Conservation (phyloP, 176 grass and related monocot genomes). For the Oryza officinalis region DNA sequence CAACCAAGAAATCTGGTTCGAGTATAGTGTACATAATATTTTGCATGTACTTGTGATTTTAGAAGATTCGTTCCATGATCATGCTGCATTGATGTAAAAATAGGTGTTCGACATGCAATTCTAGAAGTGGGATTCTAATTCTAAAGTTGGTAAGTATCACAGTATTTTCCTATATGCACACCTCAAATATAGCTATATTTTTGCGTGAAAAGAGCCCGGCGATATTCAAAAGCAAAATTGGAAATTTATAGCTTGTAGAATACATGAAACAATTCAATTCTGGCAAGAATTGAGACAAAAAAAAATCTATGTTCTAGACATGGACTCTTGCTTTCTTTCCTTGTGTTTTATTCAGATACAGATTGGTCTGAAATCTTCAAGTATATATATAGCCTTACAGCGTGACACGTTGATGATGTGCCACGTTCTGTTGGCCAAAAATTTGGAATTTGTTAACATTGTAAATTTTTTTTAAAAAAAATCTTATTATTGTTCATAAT, state of each 20-base stretch:
- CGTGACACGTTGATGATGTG: background rate
- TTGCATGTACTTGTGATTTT: slow-evolving; percentile 23
- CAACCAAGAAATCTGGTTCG: background rate
- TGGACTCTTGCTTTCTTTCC: slow-evolving; percentile 6
- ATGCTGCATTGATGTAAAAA: background rate
- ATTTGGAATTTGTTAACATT: too few relatives aligned
- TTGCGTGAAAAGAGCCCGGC: background rate
- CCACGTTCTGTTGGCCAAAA: too few relatives aligned
- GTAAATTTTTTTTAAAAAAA: too few relatives aligned
- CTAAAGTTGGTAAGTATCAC: background rate
- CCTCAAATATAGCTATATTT: background rate
- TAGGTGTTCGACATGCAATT: slow-evolving; percentile 6
- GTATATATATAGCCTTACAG: background rate
- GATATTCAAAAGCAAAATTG: background rate
- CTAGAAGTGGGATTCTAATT: background rate
- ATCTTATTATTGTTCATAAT: too few relatives aligned
- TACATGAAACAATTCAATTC: background rate
- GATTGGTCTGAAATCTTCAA: background rate
- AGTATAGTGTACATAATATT: slow-evolving; percentile 28
- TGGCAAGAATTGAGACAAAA: too few relatives aligned
- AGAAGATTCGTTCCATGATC: background rate
- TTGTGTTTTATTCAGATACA: background rate
- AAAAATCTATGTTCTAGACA: too few relatives aligned
- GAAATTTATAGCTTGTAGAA: background rate
- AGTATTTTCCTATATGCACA: background rate